Base-by-base conservation (phyloP, 306 rosid species). In the Cajanus cajan region DNA sequence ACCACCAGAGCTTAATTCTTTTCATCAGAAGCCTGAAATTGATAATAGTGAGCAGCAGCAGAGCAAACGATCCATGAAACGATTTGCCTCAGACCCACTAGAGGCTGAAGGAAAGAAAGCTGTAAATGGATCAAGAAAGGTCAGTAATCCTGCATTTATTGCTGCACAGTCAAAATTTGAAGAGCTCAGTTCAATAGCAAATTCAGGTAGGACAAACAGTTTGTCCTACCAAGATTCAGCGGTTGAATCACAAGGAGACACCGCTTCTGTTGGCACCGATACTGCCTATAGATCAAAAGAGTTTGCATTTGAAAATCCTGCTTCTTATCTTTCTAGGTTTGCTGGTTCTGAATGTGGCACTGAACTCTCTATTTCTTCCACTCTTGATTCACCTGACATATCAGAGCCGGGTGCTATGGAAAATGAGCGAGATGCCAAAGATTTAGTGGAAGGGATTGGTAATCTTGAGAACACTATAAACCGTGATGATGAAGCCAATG, bases 301-400 rank as follows among this genome's bases (percentile, higher is more conserved):
- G 73, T 34, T 74, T 33, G 19, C 52, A 11, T 75, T 72, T 52
- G 97, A 91, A 68, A 91, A 83, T 82, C 47, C 84, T 37, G 67
- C 80, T 74, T 62, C 48, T 45, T 79, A 50, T 87, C 86, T 72
- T 86, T 89, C 87, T 11, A 86, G 82, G 68, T 54, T 89, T 51
- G 90, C 89, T 77, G 97, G 89, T 70, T 90, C 98, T 69, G 97
- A 91, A 71, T 89, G 93, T 87, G 90, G 93, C 71, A 90, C 94
- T 1, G 98, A 93, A 63, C 92, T 93, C 44, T 93, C 97, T 55
- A 80, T 96, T 59, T 82, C 98, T 67, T 96, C 99, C 25, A 91
- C 97, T 15, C 93, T 96, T 51, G 97, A 93, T 85, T 96, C 98
- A 8, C 99, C 98, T 12, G 93, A 91, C 67, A 68, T 28, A 83